These are phyloP conservation scores for Ramicandelaber brevisporus DNA, from an alignment of 192 early-diverging fungal species.

Conservation along the genomic window DNA sequence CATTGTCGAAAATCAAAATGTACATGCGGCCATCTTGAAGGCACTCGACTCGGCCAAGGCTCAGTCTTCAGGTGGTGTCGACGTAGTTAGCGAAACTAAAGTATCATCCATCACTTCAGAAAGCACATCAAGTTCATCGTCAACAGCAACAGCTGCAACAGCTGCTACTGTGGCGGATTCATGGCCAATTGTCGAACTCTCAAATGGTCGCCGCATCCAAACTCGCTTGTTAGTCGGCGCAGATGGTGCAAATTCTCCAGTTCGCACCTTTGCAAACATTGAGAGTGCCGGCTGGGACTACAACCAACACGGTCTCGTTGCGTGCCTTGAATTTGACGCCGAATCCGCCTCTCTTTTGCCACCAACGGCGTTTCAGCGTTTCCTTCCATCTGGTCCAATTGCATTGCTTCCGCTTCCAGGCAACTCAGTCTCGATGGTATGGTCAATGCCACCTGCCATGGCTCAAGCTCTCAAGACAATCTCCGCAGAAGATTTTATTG, in stretches of 20 bases:
- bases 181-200: too few relatives aligned
- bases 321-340: slow-evolving; percentile 40
- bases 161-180: too few relatives aligned
- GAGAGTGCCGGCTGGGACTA: slow-evolving; percentile 74
- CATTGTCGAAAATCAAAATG: too few relatives aligned
- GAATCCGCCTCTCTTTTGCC: slow-evolving; percentile 17
- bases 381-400: slow-evolving; percentile 80
- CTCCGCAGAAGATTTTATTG: slow-evolving; percentile 30
- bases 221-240: too few relatives aligned
- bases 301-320: slow-evolving; percentile 60
- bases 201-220: too few relatives aligned
- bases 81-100: too few relatives aligned
- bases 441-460: slow-evolving; percentile 49
- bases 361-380: slow-evolving; percentile 72
- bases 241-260: slow-evolving; percentile 67
- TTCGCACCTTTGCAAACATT: slow-evolving; percentile 59
- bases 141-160: too few relatives aligned
- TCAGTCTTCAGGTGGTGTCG: too few relatives aligned
- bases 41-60: too few relatives aligned
- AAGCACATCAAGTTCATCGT: too few relatives aligned
- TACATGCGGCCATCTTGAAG: too few relatives aligned
- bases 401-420: slow-evolving; percentile 52
- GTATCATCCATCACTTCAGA: too few relatives aligned
- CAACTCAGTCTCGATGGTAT: slow-evolving; percentile 52
- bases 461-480: slow-evolving; percentile 32